Percentiles rank a stretch among this genome's conserved stretches.
These are phyloP conservation scores for Neonectria magnoliae DNA, from an alignment of 2,329 filamentous ascomycete genomes.

Conservation along the genomic window DNA sequence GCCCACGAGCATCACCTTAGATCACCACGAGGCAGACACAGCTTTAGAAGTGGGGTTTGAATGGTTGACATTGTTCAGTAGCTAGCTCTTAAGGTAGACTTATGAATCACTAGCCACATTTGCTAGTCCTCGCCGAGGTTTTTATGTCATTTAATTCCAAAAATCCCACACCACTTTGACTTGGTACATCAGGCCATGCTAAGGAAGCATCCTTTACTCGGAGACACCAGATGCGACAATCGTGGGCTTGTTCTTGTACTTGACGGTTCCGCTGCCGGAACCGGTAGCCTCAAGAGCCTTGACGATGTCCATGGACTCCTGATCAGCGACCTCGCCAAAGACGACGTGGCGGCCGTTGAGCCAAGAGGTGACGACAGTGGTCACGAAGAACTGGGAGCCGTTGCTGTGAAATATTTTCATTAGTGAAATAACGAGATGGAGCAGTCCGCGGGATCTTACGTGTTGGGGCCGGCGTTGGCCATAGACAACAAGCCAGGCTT, in stretches of 20 bases:
- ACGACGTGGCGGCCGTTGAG: conserved; percentile 86
- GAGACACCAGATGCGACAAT: conserved; percentile 62
- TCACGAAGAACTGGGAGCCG: conserved; percentile 98
- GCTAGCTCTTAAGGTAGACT: conserved; percentile 30
- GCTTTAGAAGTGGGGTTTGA: conserved; percentile 24
- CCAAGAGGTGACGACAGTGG: conserved; percentile 90
- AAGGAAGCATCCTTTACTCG: conserved; percentile 43
- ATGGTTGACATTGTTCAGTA: conserved; percentile 34
- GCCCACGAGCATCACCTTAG: background rate
- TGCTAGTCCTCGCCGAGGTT: conserved; percentile 35
- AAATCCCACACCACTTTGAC: conserved; percentile 24
- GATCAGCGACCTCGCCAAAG: conserved; percentile 77
- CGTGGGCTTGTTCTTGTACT: conserved; percentile 66
- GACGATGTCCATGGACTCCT: conserved; percentile 62
- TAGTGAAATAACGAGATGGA: background rate
- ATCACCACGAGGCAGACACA: background rate
- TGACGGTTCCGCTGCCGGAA: conserved; percentile 63
- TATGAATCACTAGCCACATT: conserved; percentile 28
- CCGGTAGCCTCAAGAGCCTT: conserved; percentile 71
- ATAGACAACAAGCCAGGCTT: conserved; percentile 86
- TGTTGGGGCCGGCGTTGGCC: conserved; percentile 96
- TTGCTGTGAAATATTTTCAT: conserved; percentile 73
- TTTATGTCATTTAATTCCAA: conserved; percentile 32
- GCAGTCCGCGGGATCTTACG: conserved; percentile 59
- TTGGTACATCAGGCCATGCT: conserved; percentile 14